phyloP scores from a whole-genome alignment of 495 filamentous ascomycete genomes.

The Pyrenopolyporus hunteri region DNA sequence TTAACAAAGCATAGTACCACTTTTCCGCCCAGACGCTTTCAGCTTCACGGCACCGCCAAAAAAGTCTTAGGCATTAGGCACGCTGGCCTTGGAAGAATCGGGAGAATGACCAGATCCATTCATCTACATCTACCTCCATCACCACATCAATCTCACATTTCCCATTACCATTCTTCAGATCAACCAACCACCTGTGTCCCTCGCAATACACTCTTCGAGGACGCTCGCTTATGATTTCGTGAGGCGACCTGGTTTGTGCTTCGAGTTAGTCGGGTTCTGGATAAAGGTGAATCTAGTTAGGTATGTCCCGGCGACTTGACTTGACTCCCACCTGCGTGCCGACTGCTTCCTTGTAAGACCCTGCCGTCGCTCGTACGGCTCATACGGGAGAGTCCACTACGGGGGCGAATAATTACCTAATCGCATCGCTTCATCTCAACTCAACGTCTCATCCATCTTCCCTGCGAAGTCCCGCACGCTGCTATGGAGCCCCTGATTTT shows the following conservation, averaged over 20 bases:
- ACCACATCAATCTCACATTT: conserved; percentile 2
- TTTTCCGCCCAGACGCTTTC: conserved; percentile 27
- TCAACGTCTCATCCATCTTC: background rate
- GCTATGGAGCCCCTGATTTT: too few relatives aligned
- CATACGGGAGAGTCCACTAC: too few relatives aligned
- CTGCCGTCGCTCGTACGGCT: background rate
- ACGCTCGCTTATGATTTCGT: background rate
- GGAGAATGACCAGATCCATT: conserved; percentile 22
- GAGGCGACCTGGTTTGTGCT: conserved; percentile 13
- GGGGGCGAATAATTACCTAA: background rate
- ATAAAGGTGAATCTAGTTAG: conserved; percentile 12
- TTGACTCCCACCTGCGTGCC: background rate
- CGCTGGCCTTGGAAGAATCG: conserved; percentile 15
- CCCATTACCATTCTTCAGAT: conserved; percentile 3
- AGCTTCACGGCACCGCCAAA: conserved; percentile 6
- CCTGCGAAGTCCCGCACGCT: too few relatives aligned
- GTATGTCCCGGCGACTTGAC: background rate
- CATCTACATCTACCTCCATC: conserved; percentile 31
- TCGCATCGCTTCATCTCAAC: background rate
- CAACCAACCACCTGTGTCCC: background rate
- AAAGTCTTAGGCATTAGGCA: conserved; percentile 11
- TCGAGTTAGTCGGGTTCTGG: conserved; percentile 5
- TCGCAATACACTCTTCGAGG: background rate
- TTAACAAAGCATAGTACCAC: conserved; percentile 32
- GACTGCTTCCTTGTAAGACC: background rate